Conservation (phyloP, 225 moss, liverwort and hornwort species). For the Bryoerythrophyllum caledonicum region DNA sequence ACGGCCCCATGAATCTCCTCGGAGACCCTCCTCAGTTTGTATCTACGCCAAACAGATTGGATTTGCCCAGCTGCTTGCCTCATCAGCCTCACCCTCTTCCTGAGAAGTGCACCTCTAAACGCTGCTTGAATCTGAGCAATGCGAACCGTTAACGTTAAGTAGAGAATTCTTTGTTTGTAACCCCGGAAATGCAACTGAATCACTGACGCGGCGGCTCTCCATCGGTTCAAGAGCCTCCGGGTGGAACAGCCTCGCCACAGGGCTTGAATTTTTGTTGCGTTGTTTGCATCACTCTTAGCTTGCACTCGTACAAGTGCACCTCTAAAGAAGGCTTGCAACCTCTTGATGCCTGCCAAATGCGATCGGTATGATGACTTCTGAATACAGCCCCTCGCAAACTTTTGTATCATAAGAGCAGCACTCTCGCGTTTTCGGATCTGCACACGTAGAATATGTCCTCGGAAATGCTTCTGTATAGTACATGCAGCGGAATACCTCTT, state of each 20-base stretch:
- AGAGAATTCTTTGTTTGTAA: slow-evolving; percentile 32
- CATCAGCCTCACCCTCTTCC: slow-evolving; percentile 22
- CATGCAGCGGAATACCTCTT: slow-evolving; percentile 13
- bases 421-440: background rate
- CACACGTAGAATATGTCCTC: slow-evolving; percentile 23
- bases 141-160: slow-evolving; percentile 4
- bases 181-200: too few relatives aligned
- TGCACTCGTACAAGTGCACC: slow-evolving; percentile 38
- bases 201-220: too few relatives aligned
- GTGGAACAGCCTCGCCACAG: slow-evolving; percentile 51
- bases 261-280: slow-evolving; percentile 36
- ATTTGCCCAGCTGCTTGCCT: slow-evolving; percentile 33
- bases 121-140: slow-evolving; percentile 35
- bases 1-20: too few relatives aligned
- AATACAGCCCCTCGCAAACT: slow-evolving; percentile 19
- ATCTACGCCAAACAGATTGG: slow-evolving; percentile 40
- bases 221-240: too few relatives aligned
- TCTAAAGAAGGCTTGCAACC: slow-evolving; percentile 45
- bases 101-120: slow-evolving; percentile 34
- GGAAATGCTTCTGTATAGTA: slow-evolving; percentile 31
- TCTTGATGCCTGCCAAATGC: slow-evolving; percentile 21
- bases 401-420: slow-evolving; percentile 36
- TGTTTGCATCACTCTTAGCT: slow-evolving; percentile 5
- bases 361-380: slow-evolving; percentile 27
- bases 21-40: slow-evolving; percentile 21